Conservation (phyloP, 352 stramenopile species). For the Phytophthora tentaculata region DNA sequence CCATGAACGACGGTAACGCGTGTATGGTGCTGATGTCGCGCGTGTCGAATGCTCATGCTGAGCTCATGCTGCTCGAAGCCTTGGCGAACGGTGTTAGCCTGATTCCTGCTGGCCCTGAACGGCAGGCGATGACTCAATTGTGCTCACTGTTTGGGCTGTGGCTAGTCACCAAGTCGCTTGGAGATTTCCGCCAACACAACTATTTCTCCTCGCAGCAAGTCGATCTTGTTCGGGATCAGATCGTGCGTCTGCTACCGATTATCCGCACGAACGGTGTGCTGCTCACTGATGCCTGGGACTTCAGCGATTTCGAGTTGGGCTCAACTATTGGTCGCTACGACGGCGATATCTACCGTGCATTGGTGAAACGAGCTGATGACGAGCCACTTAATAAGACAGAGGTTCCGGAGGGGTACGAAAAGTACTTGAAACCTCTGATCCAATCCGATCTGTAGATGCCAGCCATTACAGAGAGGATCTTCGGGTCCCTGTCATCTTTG, state of each 20-base stretch:
- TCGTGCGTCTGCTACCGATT: slow-evolving; percentile 43
- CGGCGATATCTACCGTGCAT: slow-evolving; percentile 62
- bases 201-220: slow-evolving; percentile 59
- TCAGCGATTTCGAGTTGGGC: slow-evolving; percentile 72
- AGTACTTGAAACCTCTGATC: slow-evolving; percentile 46
- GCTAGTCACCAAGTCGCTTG: slow-evolving; percentile 53
- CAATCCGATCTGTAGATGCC: no score
- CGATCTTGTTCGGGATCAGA: slow-evolving; percentile 40
- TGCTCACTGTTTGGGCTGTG: slow-evolving; percentile 54
- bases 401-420: slow-evolving; percentile 49
- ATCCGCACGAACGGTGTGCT: slow-evolving; percentile 58
- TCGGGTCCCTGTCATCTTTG: no score
- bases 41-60: slow-evolving; percentile 50
- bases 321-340: slow-evolving; percentile 64
- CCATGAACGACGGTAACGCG: slow-evolving; percentile 53
- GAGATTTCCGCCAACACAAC: slow-evolving; percentile 62
- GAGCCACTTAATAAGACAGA: slow-evolving; percentile 63
- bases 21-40: slow-evolving; percentile 65
- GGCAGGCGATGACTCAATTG: slow-evolving; percentile 33
- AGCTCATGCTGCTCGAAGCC: slow-evolving; percentile 50
- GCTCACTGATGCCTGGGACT: slow-evolving; percentile 54
- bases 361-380: slow-evolving; percentile 48
- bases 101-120: slow-evolving; percentile 33
- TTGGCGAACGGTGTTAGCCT: slow-evolving; percentile 26
- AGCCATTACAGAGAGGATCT: no score